Evolutionary conservation across 257 asterid species (phyloP).

Genomic region (Vinca minor): DNA sequence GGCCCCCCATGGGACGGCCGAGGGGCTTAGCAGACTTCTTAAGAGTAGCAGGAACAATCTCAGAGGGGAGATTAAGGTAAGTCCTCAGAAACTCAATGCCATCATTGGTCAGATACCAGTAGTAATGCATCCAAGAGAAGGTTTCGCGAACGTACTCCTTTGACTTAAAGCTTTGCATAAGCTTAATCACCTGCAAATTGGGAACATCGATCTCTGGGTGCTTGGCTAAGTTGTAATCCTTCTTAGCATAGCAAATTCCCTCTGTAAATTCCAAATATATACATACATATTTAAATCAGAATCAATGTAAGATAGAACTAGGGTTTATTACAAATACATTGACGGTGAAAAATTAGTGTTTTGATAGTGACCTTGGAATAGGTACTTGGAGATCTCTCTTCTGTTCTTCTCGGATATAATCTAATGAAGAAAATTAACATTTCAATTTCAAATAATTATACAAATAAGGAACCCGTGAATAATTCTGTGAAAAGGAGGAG

Average conservation of each 20-base stretch:
- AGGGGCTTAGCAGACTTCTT: conserved; percentile 91
- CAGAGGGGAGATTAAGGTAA: conserved; percentile 82
- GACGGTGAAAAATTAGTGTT: neutral
- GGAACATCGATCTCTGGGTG: conserved; percentile 94
- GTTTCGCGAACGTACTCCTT: conserved; percentile 90
- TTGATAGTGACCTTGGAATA: conserved; percentile 53
- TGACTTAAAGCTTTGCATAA: conserved; percentile 95
- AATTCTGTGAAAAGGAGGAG: neutral
- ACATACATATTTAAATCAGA: neutral
- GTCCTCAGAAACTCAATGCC: conserved; percentile 89
- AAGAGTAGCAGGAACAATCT: conserved; percentile 84
- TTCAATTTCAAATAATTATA: neutral
- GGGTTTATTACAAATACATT: too few relatives aligned
- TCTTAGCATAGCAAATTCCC: conserved; percentile 91
- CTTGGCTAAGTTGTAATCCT: conserved; percentile 76
- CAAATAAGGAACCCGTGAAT: neutral
- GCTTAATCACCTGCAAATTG: conserved; percentile 85
- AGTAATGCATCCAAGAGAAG: conserved; percentile 94
- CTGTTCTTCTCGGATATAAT: conserved; percentile 81
- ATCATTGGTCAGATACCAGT: conserved; percentile 86
- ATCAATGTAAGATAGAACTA: too few relatives aligned
- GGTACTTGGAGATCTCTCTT: conserved; percentile 91
- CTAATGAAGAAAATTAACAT: conserved; percentile 24
- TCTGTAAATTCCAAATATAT: conserved; percentile 34
- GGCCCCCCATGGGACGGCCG: conserved; percentile 90